These are phyloP conservation scores for Solanum clarkiae DNA, from an alignment of 257 asterid genomes.

Conservation along the genomic window DNA sequence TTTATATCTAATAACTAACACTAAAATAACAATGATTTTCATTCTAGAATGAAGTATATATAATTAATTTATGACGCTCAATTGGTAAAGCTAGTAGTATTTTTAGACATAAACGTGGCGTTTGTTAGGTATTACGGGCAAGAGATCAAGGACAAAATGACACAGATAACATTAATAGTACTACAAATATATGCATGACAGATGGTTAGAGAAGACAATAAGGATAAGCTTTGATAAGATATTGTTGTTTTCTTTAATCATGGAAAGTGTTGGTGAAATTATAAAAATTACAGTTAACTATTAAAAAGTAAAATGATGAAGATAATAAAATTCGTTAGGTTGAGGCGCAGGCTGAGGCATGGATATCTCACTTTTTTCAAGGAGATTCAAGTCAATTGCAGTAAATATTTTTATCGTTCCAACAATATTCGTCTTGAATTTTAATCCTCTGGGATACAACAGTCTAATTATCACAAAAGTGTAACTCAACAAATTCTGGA, in stretches of 20 bases:
- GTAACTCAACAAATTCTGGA: no score
- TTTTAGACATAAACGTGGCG: not conserved
- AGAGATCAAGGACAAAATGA: not conserved
- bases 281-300: no score
- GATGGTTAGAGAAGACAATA: not conserved
- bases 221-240: not conserved
- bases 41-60: not conserved
- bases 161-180: not conserved
- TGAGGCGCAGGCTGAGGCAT: fast-evolving
- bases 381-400: no score
- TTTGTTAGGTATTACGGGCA: not conserved
- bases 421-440: no score
- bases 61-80: not conserved
- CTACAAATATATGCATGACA: not conserved
- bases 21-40: not conserved
- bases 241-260: not conserved
- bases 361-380: no score
- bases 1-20: no score
- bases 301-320: no score
- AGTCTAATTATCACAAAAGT: no score
- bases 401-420: no score
- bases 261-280: no score
- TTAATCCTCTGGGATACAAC: no score
- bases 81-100: not conserved
- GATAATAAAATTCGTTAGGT: no score